Percentiles rank a stretch among this genome's conserved stretches.
These are phyloP conservation scores for Mucor mucedo DNA, from an alignment of 371 early-diverging fungal genomes.

Conservation along the genomic window DNA sequence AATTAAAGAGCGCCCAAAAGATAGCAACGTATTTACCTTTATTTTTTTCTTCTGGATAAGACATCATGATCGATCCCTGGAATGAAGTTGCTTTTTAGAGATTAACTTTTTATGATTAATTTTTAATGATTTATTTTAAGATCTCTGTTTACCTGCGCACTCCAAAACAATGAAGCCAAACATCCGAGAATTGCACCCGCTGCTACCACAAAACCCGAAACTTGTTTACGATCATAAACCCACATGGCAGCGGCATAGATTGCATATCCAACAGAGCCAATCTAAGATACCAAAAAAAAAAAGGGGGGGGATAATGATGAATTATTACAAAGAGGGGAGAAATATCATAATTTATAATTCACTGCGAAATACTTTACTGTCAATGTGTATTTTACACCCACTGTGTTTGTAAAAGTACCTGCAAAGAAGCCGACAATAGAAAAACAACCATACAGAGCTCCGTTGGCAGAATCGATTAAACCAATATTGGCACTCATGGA, in stretches of 20 bases:
- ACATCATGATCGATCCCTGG: constrained; percentile 69
- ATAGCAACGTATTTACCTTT: constrained; percentile 79
- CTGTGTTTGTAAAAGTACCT: constrained; percentile 62
- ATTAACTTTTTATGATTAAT: background rate
- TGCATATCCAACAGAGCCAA: constrained; percentile 57
- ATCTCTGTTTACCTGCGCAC: constrained; percentile 49
- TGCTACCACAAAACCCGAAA: constrained; percentile 54
- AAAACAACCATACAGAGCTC: constrained; percentile 73
- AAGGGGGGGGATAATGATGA: too few relatives aligned
- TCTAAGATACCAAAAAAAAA: constrained; percentile 13
- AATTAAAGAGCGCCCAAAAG: constrained; percentile 83
- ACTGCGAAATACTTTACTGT: constrained; percentile 26
- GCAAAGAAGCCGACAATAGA: constrained; percentile 72
- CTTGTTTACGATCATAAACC: constrained; percentile 52
- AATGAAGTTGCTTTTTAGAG: background rate
- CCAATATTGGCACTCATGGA: constrained; percentile 58
- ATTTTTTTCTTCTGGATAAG: constrained; percentile 68
- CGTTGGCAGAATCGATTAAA: constrained; percentile 69
- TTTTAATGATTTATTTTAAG: background rate
- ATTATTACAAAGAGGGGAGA: too few relatives aligned
- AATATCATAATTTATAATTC: too few relatives aligned
- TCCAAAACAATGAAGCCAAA: constrained; percentile 65
- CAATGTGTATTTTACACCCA: constrained; percentile 60
- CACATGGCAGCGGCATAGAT: constrained; percentile 62
- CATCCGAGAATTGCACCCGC: constrained; percentile 72